Base-by-base conservation (phyloP, 2,329 filamentous ascomycete species). In the Colletotrichum gloeosporioides region DNA sequence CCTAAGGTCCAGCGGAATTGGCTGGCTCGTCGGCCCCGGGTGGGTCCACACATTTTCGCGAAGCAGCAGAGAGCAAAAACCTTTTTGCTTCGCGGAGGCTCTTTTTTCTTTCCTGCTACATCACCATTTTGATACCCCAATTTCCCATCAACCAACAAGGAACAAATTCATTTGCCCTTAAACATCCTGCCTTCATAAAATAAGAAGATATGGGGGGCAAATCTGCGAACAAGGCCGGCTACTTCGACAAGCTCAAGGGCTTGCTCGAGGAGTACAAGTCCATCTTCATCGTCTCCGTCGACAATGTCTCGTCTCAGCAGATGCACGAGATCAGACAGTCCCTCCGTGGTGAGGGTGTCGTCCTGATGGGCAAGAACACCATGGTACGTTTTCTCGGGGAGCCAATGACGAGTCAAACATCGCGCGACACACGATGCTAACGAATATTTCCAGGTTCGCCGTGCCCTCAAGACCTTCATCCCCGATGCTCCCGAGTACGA, bases 281-380 rank as follows among this genome's bases (percentile, higher is more conserved):
- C 86, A 95, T 99, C 91, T 99, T 99, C 95, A 96, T 99, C 88
- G 96, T 98, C 88, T 86, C 93, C 86, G 94, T 96, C 86, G 95
- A 99, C 95, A 99, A 99, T 99, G 97, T 99, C 93, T 95, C 94
- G 89, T 99, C 97, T 83, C 97, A 99, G 93, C 98, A 99, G 94
- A 99, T 99, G 98, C 97, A 99, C 95, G 97, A 99, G 93, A 99
- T 99, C 89, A 95, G 97, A 88, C 90, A 94, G 85, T 89, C 95
- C 84, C 95, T 99, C 88, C 96, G 97, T 87, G 94, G 94, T 79
- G 90, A 98, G 89, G 96, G 93, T 89, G 95, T 99, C 83, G 96
- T 99, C 83, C 92, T 99, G 90, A 99, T 99, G 97, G 97, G 96
- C 87, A 99, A 98, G 94, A 99, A 99, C 94, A 99, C 97, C 89